Evolutionary conservation across 345 rosid species (phyloP).

Genomic region (Eucalyptus viminalis): DNA sequence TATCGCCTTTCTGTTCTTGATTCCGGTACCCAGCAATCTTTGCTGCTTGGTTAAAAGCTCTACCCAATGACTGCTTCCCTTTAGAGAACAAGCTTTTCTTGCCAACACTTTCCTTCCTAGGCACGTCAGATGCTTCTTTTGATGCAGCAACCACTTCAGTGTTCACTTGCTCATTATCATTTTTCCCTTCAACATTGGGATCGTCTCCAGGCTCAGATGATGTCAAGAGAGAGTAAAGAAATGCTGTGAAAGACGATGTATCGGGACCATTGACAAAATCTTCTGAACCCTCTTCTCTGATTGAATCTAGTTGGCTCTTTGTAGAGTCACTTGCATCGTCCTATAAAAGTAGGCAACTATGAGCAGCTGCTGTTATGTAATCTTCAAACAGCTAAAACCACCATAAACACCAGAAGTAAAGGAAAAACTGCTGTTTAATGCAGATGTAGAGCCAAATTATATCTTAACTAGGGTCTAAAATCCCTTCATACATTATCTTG

Average conservation of each 20-base stretch:
- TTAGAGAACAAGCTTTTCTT: slow-evolving; percentile 58
- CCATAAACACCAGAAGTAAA: not conserved
- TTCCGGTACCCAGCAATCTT: slow-evolving; percentile 29
- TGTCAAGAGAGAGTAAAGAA: slow-evolving; percentile 72
- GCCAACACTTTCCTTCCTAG: slow-evolving; percentile 38
- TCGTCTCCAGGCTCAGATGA: slow-evolving; percentile 38
- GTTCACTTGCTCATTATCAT: slow-evolving; percentile 20
- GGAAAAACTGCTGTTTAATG: not conserved
- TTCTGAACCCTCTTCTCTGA: slow-evolving; percentile 26
- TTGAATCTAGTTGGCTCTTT: slow-evolving; percentile 32
- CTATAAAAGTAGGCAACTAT: not conserved
- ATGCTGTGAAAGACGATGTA: slow-evolving; percentile 90
- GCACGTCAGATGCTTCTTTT: slow-evolving; percentile 5
- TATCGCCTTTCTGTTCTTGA: slow-evolving; percentile 34
- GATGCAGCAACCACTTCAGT: slow-evolving; percentile 6
- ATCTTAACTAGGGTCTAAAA: not conserved
- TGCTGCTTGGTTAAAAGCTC: slow-evolving; percentile 39
- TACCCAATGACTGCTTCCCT: slow-evolving; percentile 62
- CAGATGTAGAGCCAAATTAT: not conserved
- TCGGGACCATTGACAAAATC: slow-evolving; percentile 63
- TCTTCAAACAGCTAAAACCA: not conserved
- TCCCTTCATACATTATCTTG: not conserved
- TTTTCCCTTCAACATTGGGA: slow-evolving; percentile 20
- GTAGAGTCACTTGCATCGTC: slow-evolving; percentile 20
- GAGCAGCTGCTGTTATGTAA: not conserved